Percentiles rank a stretch among this genome's conserved stretches.
Conservation (phyloP, 345 rosid genomes). For the Salix viminalis region DNA sequence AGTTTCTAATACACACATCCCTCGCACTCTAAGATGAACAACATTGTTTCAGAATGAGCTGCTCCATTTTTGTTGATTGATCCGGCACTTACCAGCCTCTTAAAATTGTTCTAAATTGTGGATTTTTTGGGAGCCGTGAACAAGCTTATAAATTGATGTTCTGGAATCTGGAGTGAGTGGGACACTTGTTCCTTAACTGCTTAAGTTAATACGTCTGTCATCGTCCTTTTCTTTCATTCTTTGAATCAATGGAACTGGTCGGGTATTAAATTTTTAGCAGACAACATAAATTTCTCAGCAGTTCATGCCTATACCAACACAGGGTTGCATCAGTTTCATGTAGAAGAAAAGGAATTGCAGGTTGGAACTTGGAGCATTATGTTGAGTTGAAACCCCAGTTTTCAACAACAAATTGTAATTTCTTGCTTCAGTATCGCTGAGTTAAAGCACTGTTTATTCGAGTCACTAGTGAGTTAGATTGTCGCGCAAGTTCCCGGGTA, state of each 20-base stretch:
- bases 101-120: neutral
- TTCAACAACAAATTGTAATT: conserved; percentile 38
- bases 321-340: too few species aligned
- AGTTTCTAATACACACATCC: neutral
- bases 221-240: neutral
- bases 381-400: conserved; percentile 68
- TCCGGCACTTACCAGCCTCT: too few species aligned
- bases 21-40: too few species aligned
- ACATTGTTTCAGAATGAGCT: too few species aligned
- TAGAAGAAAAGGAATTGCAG: too few species aligned
- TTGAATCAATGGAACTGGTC: neutral
- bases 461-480: neutral
- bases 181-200: neutral
- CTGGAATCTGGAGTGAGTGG: neutral
- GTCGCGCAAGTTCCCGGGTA: neutral
- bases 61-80: too few species aligned
- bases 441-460: neutral
- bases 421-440: neutral
- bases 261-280: neutral
- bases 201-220: neutral
- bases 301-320: too few species aligned
- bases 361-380: conserved; percentile 32
- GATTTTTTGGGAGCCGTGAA: neutral
- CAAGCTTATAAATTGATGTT: neutral
- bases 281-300: neutral